Evolutionary conservation across 1,139 yeast species (phyloP).

Genomic region (Saccharomycopsis hybrid): DNA sequence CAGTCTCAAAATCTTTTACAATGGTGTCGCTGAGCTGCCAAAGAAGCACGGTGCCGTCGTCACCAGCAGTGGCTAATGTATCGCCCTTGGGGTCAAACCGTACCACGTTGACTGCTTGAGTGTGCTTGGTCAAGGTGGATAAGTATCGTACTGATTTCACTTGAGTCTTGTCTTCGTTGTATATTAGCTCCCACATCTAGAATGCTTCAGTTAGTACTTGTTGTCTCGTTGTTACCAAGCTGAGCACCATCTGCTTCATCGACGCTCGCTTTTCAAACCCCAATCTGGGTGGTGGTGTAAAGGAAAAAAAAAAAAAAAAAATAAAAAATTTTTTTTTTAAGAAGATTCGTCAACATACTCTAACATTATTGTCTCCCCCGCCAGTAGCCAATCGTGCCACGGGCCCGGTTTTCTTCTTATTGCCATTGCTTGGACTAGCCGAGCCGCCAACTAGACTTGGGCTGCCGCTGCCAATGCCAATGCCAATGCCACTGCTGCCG

Average conservation of each 20-base stretch:
- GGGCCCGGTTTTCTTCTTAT: slow-evolving; percentile 7
- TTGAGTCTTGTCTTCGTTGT: slow-evolving; percentile 26
- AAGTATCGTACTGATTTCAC: slow-evolving; percentile 51
- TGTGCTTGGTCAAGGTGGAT: slow-evolving; percentile 77
- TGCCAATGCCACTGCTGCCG: neutral
- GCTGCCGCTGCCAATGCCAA: too few relatives aligned
- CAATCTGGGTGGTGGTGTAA: too few relatives aligned
- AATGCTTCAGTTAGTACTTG: neutral
- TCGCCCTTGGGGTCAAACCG: slow-evolving; percentile 67
- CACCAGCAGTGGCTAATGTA: slow-evolving; percentile 83
- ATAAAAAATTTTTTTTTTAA: slow-evolving; percentile 10
- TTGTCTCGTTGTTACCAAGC: neutral
- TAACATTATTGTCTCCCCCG: slow-evolving; percentile 88
- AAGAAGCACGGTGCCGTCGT: slow-evolving; percentile 79
- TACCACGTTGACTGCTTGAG: slow-evolving; percentile 91
- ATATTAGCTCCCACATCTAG: slow-evolving; percentile 32
- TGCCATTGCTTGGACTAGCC: neutral
- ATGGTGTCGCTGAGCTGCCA: slow-evolving; percentile 62
- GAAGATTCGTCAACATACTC: slow-evolving; percentile 33
- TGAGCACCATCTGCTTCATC: too few relatives aligned
- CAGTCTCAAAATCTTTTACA: slow-evolving; percentile 51
- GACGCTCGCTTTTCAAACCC: too few relatives aligned
- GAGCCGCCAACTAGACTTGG: too few relatives aligned
- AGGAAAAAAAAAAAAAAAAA: neutral
- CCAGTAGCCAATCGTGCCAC: slow-evolving; percentile 52